Evolutionary conservation across 108 stramenopile genomes (phyloP).

Genomic region (Cyclotella cryptica): DNA sequence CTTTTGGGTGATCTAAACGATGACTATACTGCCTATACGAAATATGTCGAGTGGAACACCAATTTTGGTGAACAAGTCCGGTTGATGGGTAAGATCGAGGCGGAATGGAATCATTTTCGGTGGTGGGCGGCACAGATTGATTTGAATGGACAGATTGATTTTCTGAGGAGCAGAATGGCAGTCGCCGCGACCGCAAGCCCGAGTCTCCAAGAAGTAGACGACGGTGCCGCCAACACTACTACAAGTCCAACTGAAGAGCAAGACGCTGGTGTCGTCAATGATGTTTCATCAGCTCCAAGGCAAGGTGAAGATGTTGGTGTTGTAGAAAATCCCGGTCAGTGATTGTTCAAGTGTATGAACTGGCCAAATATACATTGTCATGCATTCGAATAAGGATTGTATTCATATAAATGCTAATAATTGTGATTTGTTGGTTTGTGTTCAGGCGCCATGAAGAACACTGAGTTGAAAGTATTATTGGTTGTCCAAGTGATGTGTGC

Average conservation of each 20-base stretch:
- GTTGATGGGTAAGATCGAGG: constrained; percentile 18
- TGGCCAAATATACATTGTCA: neutral
- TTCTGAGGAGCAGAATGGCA: constrained; percentile 27
- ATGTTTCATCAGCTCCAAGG: neutral
- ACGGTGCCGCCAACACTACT: too few species aligned
- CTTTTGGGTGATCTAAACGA: constrained; percentile 55
- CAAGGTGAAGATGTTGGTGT: neutral
- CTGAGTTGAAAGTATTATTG: neutral
- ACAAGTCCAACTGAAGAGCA: too few species aligned
- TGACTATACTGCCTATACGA: constrained; percentile 43
- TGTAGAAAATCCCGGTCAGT: constrained; percentile 9
- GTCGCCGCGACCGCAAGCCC: neutral
- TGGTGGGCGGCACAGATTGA: constrained; percentile 48
- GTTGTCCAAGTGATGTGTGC: neutral
- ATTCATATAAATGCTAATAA: neutral
- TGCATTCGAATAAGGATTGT: too few species aligned
- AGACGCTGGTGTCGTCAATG: too few species aligned
- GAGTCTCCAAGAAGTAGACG: constrained; percentile 4
- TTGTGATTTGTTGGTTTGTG: neutral
- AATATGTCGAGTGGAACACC: constrained; percentile 42
- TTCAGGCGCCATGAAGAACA: neutral
- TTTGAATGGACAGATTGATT: constrained; percentile 34
- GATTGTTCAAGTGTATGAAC: neutral
- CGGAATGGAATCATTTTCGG: constrained; percentile 38
- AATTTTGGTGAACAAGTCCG: constrained; percentile 36